Percentiles rank a stretch among this genome's conserved stretches.
phyloP scores from a whole-genome alignment of 768 basidiomycete genomes.

The Pholiota microspora region DNA sequence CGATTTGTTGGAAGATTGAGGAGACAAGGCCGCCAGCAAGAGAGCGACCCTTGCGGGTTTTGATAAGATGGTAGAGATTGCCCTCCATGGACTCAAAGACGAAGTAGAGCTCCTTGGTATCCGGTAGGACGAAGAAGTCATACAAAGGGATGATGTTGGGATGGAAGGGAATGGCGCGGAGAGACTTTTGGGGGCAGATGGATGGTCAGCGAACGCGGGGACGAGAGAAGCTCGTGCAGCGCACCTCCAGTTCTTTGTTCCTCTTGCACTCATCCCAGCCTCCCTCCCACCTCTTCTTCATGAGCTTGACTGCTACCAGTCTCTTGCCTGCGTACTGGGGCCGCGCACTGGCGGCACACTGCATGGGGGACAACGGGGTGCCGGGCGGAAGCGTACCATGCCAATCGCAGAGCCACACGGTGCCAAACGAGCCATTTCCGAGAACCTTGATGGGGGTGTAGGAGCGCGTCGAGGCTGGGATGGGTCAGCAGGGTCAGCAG shows the following conservation, averaged over 20 bases:
- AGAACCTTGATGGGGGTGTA: constrained; percentile 96
- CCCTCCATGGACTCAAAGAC: constrained; percentile 99
- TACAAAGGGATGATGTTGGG: constrained; percentile 98
- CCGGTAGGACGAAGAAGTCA: constrained; percentile 97
- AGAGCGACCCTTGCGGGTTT: constrained; percentile 90
- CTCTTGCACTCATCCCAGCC: constrained; percentile 98
- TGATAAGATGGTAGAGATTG: constrained; percentile 98
- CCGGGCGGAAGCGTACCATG: constrained; percentile 92
- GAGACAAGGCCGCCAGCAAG: constrained; percentile 97
- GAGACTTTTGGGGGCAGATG: constrained; percentile 54
- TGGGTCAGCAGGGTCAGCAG: constrained; percentile 12
- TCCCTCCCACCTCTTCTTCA: constrained; percentile 97
- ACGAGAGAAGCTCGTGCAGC: constrained; percentile 23
- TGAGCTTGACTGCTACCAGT: constrained; percentile 95
- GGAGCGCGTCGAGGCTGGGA: constrained; percentile 74
- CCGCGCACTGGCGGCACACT: constrained; percentile 87
- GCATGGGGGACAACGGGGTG: constrained; percentile 91
- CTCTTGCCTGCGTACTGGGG: constrained; percentile 95
- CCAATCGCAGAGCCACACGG: constrained; percentile 99
- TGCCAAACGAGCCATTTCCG: constrained; percentile 98
- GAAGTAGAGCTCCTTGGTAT: constrained; percentile 95
- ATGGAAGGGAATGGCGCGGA: constrained; percentile 92
- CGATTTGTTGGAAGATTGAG: constrained; percentile 91
- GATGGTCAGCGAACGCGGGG: constrained; percentile 16
- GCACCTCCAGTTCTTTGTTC: constrained; percentile 92